phyloP scores from a whole-genome alignment of 768 basidiomycete genomes.

The Rhodotorula graminis region DNA sequence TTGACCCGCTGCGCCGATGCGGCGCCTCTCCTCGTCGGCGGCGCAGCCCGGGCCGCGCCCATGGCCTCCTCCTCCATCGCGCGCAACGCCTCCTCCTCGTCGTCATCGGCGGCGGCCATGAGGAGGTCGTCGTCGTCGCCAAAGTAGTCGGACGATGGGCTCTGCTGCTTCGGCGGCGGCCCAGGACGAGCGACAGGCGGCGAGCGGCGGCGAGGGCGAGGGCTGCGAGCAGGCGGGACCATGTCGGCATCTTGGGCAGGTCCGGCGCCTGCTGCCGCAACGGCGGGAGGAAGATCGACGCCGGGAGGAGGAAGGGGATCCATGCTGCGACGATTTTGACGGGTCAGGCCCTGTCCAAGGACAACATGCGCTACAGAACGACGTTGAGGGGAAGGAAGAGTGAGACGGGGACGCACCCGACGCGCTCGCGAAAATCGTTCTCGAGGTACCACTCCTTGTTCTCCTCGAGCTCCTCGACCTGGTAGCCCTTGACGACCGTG shows the following conservation, averaged over 20 bases:
- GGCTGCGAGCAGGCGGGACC: not conserved
- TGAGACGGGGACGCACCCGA: constrained; percentile 11
- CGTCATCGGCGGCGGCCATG: not conserved
- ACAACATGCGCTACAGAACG: no score
- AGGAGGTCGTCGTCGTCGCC: constrained; percentile 3
- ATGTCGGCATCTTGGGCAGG: not conserved
- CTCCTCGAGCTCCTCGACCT: constrained; percentile 26
- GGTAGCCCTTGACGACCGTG: constrained; percentile 27
- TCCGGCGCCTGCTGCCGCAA: not conserved
- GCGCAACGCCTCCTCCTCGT: constrained; percentile 18
- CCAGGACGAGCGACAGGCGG: not conserved
- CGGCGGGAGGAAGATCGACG: no score
- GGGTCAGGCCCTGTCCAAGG: no score
- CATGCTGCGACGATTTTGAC: not conserved
- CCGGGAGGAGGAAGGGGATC: not conserved
- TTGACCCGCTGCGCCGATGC: not conserved
- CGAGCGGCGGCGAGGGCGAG: not conserved
- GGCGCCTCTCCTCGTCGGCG: not conserved
- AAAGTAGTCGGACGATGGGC: not conserved
- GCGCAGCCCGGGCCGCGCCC: no score
- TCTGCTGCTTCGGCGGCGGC: no score
- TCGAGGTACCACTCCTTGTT: constrained; percentile 13
- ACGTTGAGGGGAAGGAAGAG: no score
- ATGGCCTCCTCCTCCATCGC: constrained; percentile 1
- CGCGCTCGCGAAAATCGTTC: not conserved